A percentile compares a stretch with the other conserved stretches of the same genome.
phyloP scores from a whole-genome alignment of 108 stramenopile genomes.

The Discostella stelligeroides region DNA sequence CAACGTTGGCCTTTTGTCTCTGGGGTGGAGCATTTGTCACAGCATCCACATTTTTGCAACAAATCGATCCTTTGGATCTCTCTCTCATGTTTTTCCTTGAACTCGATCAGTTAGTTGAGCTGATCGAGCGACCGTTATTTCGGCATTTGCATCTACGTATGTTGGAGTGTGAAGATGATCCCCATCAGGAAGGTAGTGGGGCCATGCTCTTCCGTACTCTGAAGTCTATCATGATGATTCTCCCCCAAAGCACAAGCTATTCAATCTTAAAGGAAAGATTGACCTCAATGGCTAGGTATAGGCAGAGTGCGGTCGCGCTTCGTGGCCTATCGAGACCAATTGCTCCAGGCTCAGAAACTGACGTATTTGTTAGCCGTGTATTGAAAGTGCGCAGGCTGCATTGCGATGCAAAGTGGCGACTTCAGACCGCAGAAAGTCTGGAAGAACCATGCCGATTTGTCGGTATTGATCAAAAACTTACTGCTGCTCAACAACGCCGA shows the following conservation, averaged over 20 bases:
- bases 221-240: conserved; percentile 75
- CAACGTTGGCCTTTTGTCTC: conserved; percentile 72
- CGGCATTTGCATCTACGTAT: conserved; percentile 83
- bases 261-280: conserved; percentile 72
- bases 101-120: conserved; percentile 79
- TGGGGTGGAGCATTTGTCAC: conserved; percentile 86
- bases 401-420: conserved; percentile 76
- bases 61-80: conserved; percentile 78
- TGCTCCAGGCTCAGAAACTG: conserved; percentile 46
- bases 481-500: conserved; percentile 58
- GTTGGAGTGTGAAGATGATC: conserved; percentile 78
- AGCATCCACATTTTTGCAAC: conserved; percentile 66
- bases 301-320: conserved; percentile 63
- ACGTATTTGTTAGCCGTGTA: conserved; percentile 66
- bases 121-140: conserved; percentile 85
- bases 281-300: conserved; percentile 68
- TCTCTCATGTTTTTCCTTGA: conserved; percentile 81
- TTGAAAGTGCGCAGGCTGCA: conserved; percentile 66
- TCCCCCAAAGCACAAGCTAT: conserved; percentile 86
- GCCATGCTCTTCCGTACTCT: conserved; percentile 82
- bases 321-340: conserved; percentile 27
- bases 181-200: conserved; percentile 75
- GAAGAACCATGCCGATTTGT: conserved; percentile 33
- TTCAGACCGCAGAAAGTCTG: conserved; percentile 79
- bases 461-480: conserved; percentile 38